Percentiles rank a stretch among this genome's conserved stretches.
These are phyloP conservation scores for Lodderomyces elongisporus DNA, from an alignment of 1,139 yeast species.

Conservation along the genomic window DNA sequence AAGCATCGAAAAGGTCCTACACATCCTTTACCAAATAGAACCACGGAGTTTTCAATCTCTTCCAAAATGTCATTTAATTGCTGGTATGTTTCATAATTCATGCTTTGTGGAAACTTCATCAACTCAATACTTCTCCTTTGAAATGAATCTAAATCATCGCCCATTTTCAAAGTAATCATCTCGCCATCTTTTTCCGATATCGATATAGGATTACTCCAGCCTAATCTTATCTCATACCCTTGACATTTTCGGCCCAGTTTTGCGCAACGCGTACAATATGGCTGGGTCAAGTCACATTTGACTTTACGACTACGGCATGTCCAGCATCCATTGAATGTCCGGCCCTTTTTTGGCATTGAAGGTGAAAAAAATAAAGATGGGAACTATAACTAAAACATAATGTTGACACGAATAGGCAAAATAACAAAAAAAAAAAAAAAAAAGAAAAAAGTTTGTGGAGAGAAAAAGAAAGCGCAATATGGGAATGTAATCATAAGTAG, in stretches of 20 bases:
- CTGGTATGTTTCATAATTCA: constrained; percentile 31
- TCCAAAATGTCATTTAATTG: constrained; percentile 25
- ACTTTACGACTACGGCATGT: constrained; percentile 48
- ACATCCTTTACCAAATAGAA: constrained; percentile 6
- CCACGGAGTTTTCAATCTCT: constrained; percentile 19
- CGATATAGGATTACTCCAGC: constrained; percentile 37
- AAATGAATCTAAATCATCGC: constrained; percentile 20
- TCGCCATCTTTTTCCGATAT: constrained; percentile 14
- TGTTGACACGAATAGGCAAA: background rate
- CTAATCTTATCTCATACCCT: constrained; percentile 37
- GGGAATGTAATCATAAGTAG: too few relatives aligned
- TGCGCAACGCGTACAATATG: constrained; percentile 38
- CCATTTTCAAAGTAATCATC: constrained; percentile 1
- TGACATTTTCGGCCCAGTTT: constrained; percentile 38
- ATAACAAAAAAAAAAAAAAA: constrained; percentile 1
- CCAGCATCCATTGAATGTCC: constrained; percentile 51
- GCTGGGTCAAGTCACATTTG: constrained; percentile 44
- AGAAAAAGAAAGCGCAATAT: too few relatives aligned
- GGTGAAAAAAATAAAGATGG: background rate
- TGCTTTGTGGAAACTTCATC: constrained; percentile 27
- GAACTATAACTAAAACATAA: too few relatives aligned
- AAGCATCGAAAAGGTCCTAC: constrained; percentile 32
- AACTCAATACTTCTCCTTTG: constrained; percentile 37
- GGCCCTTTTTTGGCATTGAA: constrained; percentile 24
- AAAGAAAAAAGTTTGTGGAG: too few relatives aligned